These are phyloP conservation scores for Wallemia ichthyophaga DNA, from an alignment of 1,284 basidiomycete genomes.

Conservation along the genomic window DNA sequence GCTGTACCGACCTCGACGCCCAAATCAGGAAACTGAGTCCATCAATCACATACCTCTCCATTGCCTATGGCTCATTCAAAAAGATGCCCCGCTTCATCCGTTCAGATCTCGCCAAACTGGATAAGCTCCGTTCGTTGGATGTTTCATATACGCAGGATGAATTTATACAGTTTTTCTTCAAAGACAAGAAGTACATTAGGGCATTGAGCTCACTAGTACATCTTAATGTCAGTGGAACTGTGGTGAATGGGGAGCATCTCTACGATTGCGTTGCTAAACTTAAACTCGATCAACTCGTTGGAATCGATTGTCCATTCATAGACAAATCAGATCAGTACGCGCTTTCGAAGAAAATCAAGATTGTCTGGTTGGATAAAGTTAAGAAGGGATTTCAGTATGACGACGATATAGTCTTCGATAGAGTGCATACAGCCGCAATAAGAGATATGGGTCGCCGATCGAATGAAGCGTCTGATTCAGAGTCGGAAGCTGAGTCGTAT, in stretches of 20 bases:
- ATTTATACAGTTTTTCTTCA: neutral
- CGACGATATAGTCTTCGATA: neutral
- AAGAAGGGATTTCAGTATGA: neutral
- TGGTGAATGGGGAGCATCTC: neutral
- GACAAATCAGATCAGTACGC: neutral
- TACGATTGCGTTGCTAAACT: neutral
- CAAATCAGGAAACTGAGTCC: neutral
- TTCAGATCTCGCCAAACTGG: neutral
- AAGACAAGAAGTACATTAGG: neutral
- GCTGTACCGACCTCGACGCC: neutral
- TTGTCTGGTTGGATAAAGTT: too few relatives aligned
- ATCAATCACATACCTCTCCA: neutral
- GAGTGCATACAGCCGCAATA: neutral
- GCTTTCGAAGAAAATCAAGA: too few relatives aligned
- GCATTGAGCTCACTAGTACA: neutral
- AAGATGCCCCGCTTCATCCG: neutral
- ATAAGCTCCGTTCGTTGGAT: neutral
- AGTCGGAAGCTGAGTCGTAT: too few relatives aligned
- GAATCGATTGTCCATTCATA: neutral
- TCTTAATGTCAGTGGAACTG: neutral
- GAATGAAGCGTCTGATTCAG: neutral
- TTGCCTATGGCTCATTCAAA: neutral
- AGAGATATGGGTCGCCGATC: neutral
- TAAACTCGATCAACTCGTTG: neutral
- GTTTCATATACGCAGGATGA: neutral